Evolutionary conservation across 352 stramenopile species (phyloP), one percentile per base, ranked within the genome.

Genomic region (Globisporangium rhizosaccharum): DNA sequence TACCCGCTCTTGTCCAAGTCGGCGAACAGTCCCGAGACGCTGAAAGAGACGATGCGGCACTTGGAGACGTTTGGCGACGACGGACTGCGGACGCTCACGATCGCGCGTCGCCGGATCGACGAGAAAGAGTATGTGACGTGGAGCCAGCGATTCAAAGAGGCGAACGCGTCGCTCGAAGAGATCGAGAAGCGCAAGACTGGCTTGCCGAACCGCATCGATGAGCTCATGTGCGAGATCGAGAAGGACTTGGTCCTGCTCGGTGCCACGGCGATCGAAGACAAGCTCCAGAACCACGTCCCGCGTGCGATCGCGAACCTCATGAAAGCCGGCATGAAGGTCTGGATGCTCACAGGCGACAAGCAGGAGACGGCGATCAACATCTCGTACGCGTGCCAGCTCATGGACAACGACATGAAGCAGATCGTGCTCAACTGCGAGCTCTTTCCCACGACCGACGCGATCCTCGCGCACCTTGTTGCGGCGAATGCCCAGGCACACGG

Each of bases 311-410:
- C 82, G 0, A 87, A 88, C 53, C 65, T 98, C 2, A 88, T 89
- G 63, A 70, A 67, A 14, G 91, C 87, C 0, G 87, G 88, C 25
- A 96, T 98, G 63, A 90, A 94, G 46, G 72, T 98, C 23, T 98
- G 91, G 88, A 94, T 97, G 70, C 82, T 98, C 18, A 98, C 93
- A 11, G 92, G 92, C 36, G 93, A 98, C 71, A 98, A 98, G 66
- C 67, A 93, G 45, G 92, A 98, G 64, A 98, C 93, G 3, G 93
- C 93, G 20, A 97, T 98, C 62, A 98, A 98, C 68, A 98, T 98
- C 62, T 90, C 79, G 36, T 96, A 95, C 57, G 85, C 88, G 7
- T 96, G 85, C 53, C 80, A 92, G 51, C 71, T 97, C 12, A 81
- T 97, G 62, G 72, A 87, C 63, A 90, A 89, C 56, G 77, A 90